These are phyloP conservation scores for Cladosporium cucumerinum DNA, from an alignment of 2,329 filamentous ascomycete genomes.

Conservation along the genomic window DNA sequence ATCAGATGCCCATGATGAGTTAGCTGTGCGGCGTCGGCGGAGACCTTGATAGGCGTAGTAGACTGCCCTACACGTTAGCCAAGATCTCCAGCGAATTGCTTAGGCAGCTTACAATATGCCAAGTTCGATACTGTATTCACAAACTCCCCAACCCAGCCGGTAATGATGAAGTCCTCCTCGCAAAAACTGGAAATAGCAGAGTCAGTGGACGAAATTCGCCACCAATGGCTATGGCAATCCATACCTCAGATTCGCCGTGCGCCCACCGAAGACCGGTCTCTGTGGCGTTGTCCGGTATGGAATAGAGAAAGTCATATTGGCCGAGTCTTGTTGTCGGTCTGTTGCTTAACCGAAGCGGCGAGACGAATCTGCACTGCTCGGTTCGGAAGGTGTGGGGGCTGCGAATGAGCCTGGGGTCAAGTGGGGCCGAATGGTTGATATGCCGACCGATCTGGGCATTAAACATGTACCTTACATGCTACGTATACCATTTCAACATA, in stretches of 20 bases:
- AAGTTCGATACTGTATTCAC: constrained; percentile 15
- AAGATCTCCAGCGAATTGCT: not conserved
- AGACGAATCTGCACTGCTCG: not conserved
- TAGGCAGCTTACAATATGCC: constrained; percentile 6
- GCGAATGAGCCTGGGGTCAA: not conserved
- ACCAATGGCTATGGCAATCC: not conserved
- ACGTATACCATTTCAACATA: not conserved
- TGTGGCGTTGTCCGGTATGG: not conserved
- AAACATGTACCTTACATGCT: not conserved
- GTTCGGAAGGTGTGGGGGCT: not conserved
- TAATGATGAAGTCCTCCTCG: constrained; percentile 16
- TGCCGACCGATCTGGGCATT: not conserved
- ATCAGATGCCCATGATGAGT: not conserved
- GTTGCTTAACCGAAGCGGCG: not conserved
- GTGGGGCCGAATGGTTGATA: not conserved
- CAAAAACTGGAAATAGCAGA: constrained; percentile 1
- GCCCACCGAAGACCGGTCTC: not conserved
- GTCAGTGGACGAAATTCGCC: not conserved
- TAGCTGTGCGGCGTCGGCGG: not conserved
- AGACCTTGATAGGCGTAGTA: constrained; percentile 14
- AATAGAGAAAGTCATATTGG: constrained; percentile 6
- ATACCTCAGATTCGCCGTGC: constrained; percentile 2
- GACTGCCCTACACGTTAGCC: not conserved
- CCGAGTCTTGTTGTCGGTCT: not conserved
- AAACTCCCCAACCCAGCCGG: constrained; percentile 15